phyloP scores from a whole-genome alignment of 495 filamentous ascomycete genomes.

The Talaromyces proteolyticus region DNA sequence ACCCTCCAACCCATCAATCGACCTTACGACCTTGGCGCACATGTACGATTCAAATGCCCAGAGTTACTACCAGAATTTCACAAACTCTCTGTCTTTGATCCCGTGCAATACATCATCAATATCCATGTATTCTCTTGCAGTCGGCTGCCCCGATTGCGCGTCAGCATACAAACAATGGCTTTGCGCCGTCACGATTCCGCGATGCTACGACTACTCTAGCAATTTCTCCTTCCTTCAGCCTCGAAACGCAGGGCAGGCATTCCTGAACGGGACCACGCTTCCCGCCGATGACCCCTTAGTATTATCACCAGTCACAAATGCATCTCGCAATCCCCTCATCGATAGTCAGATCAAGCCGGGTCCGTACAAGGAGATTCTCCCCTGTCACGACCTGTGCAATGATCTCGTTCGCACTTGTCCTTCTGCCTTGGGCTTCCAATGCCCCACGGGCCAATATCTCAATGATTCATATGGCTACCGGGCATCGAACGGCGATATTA shows the following conservation, averaged over 20 bases:
- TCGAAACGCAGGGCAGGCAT: conserved; percentile 61
- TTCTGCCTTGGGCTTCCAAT: conserved; percentile 67
- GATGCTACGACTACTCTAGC: conserved; percentile 76
- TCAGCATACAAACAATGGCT: conserved; percentile 88
- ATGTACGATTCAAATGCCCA: conserved; percentile 66
- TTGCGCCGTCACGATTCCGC: conserved; percentile 86
- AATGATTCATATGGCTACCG: conserved; percentile 59
- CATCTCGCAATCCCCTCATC: conserved; percentile 64
- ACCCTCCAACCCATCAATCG: conserved; percentile 58
- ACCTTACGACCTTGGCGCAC: conserved; percentile 42
- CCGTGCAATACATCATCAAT: conserved; percentile 71
- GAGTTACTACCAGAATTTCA: conserved; percentile 65
- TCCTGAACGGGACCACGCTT: conserved; percentile 60
- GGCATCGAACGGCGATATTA: conserved; percentile 37
- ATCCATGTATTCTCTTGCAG: conserved; percentile 73
- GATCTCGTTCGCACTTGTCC: conserved; percentile 80
- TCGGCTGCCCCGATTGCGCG: conserved; percentile 69
- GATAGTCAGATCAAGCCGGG: conserved; percentile 69
- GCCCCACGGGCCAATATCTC: conserved; percentile 58
- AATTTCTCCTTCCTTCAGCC: conserved; percentile 48
- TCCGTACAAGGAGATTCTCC: conserved; percentile 89
- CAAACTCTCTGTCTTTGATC: conserved; percentile 72
- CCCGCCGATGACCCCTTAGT: conserved; percentile 27
- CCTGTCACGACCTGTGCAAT: conserved; percentile 80
- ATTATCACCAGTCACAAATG: conserved; percentile 26